phyloP scores from a whole-genome alignment of 2,329 filamentous ascomycete genomes.

The Pseudogymnoascus sp. region DNA sequence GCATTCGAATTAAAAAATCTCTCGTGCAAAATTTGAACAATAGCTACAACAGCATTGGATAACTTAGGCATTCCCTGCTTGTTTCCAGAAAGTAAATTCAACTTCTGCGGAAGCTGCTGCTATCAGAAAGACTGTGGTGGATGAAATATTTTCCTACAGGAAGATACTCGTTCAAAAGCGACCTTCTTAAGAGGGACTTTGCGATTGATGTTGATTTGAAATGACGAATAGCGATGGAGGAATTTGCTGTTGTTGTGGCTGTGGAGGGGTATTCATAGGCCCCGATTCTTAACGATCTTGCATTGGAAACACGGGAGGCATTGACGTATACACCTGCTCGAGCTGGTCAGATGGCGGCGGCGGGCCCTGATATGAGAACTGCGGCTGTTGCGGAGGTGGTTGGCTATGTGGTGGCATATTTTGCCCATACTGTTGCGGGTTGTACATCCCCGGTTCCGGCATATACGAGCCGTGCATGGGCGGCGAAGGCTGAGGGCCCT shows the following conservation, averaged over 20 bases:
- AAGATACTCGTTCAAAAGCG: too few relatives aligned
- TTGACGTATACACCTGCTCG: constrained; percentile 64
- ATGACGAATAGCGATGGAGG: constrained; percentile 34
- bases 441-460: constrained; percentile 80
- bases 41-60: too few relatives aligned
- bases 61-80: too few relatives aligned
- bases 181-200: too few relatives aligned
- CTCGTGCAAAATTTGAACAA: too few relatives aligned
- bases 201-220: too few relatives aligned
- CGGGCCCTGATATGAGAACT: constrained; percentile 33
- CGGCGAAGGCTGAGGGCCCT: constrained; percentile 54
- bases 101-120: too few relatives aligned
- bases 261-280: constrained; percentile 48
- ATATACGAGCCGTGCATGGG: constrained; percentile 71
- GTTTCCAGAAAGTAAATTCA: too few relatives aligned
- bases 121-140: too few relatives aligned
- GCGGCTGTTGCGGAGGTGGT: constrained; percentile 25
- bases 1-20: too few relatives aligned
- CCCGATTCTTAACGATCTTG: constrained; percentile 48
- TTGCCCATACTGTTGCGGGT: constrained; percentile 44
- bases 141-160: too few relatives aligned
- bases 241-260: constrained; percentile 43
- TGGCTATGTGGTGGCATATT: constrained; percentile 34
- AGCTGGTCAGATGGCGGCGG: constrained; percentile 38
- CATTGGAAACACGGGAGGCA: constrained; percentile 60